phyloP scores from a whole-genome alignment of 2,329 filamentous ascomycete species.

The Fusarium humuli region DNA sequence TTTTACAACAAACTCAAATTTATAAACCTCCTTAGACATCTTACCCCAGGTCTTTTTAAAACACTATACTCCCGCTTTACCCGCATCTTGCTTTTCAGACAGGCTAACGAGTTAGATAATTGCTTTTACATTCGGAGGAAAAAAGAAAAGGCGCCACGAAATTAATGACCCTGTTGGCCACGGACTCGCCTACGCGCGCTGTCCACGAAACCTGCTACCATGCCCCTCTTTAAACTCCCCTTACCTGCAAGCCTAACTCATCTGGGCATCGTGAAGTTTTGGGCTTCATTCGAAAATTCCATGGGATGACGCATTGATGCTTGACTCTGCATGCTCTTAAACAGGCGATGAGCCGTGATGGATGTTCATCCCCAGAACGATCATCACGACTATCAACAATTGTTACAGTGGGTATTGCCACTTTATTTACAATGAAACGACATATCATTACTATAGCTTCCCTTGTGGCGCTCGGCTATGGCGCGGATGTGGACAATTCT shows the following conservation, averaged over 20 bases:
- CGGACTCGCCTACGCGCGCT: slow-evolving; percentile 5
- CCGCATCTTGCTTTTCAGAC: background rate
- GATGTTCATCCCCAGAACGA: background rate
- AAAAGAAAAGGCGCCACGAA: background rate
- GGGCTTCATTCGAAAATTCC: background rate
- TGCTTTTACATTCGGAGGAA: background rate
- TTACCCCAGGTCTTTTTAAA: background rate
- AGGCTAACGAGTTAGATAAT: background rate
- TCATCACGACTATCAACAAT: background rate
- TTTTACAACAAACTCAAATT: background rate
- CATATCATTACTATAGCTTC: slow-evolving; percentile 6
- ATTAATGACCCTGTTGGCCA: background rate
- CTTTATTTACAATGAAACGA: background rate
- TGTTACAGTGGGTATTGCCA: background rate
- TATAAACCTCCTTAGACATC: background rate
- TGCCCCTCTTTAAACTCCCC: slow-evolving; percentile 9
- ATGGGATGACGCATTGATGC: slow-evolving; percentile 26
- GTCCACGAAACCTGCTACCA: slow-evolving; percentile 1
- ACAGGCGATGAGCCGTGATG: slow-evolving; percentile 1
- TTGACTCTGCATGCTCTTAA: slow-evolving; percentile 19
- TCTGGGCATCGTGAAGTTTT: slow-evolving; percentile 11
- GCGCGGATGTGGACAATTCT: slow-evolving; percentile 18
- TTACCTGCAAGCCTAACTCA: slow-evolving; percentile 9
- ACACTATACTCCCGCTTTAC: background rate
- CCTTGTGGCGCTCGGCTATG: slow-evolving; percentile 8